Base-by-base conservation (phyloP, 805 yeast species). In the Yarrowia divulgata region DNA sequence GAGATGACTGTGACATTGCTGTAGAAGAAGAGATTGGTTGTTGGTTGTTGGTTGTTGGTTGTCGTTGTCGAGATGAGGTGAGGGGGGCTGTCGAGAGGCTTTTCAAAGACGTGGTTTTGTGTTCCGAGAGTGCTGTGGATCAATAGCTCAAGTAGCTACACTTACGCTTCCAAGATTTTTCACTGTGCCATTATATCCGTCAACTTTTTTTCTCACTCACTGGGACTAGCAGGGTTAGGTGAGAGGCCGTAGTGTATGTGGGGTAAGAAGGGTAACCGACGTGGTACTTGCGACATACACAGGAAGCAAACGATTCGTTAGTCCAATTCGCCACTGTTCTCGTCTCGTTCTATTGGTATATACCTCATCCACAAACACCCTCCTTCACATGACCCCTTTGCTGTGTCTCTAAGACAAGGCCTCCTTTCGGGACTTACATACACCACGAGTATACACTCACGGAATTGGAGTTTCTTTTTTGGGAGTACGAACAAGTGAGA, bases 1-100 rank as follows among this genome's bases (percentile, higher is more conserved):
- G 52, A 42, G 66, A 70, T 35, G 71, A 67, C 69, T 69, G 67
- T 45, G 69, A 48, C 62, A 64, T 62, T 60, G 54, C 46, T 37
- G 39, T 23, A 29, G 37, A 13, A 12, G 48, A 29, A 14, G 12
- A 23, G 34, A 23, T 6, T 23, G 29, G 29, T 23, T 23, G 29
- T 23, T 23, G 16, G 50, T 16, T 34, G 66, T 29, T 50, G 62
- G 40, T n/a, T 16, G 50, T 16, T 29, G n/a, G 54, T 16, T 64
- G 48, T 23, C 29, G 68, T 23, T 23, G 29, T 23, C 29, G 29
- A 23, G 29, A 23, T 23, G 29, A 23, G 29, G 29, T 23, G 29
- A 23, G 29, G 29, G 29, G 29, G 29, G 29, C 29, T 23, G 29
- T 23, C 29, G 29, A 49, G 63, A 32, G 43, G 23, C 19, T 19